A percentile compares a stretch with the other conserved stretches of the same genome.
Conservation (phyloP, 257 asterid species). For the Vinca minor region DNA sequence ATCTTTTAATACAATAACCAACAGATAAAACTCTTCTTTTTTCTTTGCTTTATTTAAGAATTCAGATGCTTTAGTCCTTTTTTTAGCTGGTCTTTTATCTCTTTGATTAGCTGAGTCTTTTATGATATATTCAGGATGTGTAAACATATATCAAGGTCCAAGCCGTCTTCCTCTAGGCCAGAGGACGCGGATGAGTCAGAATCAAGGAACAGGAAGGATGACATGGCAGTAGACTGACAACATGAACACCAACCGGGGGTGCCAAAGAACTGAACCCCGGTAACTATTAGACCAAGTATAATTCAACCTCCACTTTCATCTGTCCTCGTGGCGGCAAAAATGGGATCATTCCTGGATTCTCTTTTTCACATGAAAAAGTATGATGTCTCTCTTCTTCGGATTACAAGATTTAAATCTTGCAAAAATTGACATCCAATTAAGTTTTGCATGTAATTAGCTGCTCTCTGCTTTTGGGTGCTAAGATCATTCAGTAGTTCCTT, state of each 20-base stretch:
- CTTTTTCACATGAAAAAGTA: not conserved
- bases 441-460: not conserved
- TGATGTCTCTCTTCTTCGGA: not conserved
- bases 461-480: not conserved
- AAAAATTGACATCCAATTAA: not conserved
- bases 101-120: constrained; percentile 4
- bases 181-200: constrained; percentile 30
- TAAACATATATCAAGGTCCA: constrained; percentile 39
- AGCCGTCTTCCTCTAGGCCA: constrained; percentile 31
- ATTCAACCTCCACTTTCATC: too few species aligned
- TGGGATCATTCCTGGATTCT: not conserved
- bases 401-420: not conserved
- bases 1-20: not conserved
- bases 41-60: not conserved
- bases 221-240: constrained; percentile 42
- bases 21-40: not conserved
- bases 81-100: constrained; percentile 6
- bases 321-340: too few species aligned
- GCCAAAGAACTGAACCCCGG: not conserved
- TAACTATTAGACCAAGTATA: not conserved
- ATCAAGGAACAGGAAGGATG: constrained; percentile 36
- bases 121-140: constrained; percentile 51
- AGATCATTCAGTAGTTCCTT: not conserved
- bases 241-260: not conserved
- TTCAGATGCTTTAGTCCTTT: constrained; percentile 5